Base-by-base conservation (phyloP, 2,329 filamentous ascomycete species). In the Stenocarpella maydis region DNA sequence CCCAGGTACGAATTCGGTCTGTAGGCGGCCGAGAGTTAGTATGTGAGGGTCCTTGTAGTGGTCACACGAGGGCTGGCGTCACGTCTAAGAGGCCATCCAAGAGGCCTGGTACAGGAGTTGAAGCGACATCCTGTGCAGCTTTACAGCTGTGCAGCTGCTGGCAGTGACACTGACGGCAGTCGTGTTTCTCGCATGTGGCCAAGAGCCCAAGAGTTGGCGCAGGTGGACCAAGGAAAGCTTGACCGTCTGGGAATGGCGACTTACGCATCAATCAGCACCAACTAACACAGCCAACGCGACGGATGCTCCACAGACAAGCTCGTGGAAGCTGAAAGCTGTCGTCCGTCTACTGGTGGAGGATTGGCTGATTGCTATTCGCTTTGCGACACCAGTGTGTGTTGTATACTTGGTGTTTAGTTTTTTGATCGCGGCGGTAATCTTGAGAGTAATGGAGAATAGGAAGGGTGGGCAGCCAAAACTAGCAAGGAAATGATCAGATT, bases 1-100 rank as follows among this genome's bases (percentile, higher is more conserved):
- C 77, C 77, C 76, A 78, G 50, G 73, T 73, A 39, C 74, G 73
- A 65, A 77, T 73, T 66, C 75, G 75, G 72, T 77, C 75, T 77
- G 69, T 43, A 19, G 31, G n/a, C 14, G 31, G 24, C 14, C 17
- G 6, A 1, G n/a, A 17, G 21, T 72, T 31, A 72, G 69, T 37
- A 61, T 10, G 31, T 10, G 15, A 26, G 37, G 17, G 15, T 31
- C 26, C 4, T 24, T 17, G 7, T 49, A 26, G n/a, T 52, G 61
- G 58, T 49, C 58, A 26, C 58, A 24, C 58, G 41, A 49, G 1
- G 1, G 19, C 41, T 47, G 41, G 41, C 37, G 47, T 43, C 47
- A 34, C 34, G 21, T 41, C 6, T 10, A 5, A 37, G 34, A 37
- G 34, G 5, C 34, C 5, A 7, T 10, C 34, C 21, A 49, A 10